Base-by-base conservation (phyloP, 768 basidiomycete genomes). In the Boletus eberwhitei region DNA sequence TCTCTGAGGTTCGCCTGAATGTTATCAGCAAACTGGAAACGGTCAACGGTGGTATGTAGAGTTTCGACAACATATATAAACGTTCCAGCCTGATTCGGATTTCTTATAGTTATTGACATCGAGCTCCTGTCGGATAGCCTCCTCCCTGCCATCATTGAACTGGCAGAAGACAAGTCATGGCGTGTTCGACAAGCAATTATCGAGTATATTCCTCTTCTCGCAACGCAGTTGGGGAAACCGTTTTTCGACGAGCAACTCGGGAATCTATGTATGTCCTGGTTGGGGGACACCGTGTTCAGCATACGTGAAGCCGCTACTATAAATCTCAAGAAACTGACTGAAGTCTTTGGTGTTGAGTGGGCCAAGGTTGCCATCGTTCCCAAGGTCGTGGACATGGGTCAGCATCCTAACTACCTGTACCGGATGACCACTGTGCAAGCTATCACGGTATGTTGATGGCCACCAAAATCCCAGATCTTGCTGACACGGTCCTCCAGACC, bases 101-200 rank as follows among this genome's bases (percentile, higher is more conserved):
- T 53, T 38, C 45, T 52, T 54, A 2, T 59, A 95, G 97, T 98
- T n/a, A 98, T 99, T 60, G 97, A 97, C 43, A 97, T 98, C 64
- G 93, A 98, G 57, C 79, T 93, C 31, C 76, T 99, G 48, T 93
- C 93, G 1, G 93, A 95, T 61, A 95, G 92, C 61, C 87, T 99
- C 36, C 83, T 99, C 31, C 97, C 97, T 9, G 97, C 97, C 36
- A 98, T 99, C 60, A 90, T 98, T 58, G 92, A 98, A 68, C 79
- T 99, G 34, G 97, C 97, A 8, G 96, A 98, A 72, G 97, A 99
- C 78, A 99, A 98, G 71, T 97, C 97, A 57, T 99, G 97, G 97
- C 89, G 97, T 29, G 96, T 99, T 19, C 88, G 97, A 62, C 97
- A 99, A 73, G 97, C 97, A 8, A 98, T 99, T 76, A 99, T 99